phyloP scores from a whole-genome alignment of 2,329 filamentous ascomycete genomes.

The Didymella keratinophila region DNA sequence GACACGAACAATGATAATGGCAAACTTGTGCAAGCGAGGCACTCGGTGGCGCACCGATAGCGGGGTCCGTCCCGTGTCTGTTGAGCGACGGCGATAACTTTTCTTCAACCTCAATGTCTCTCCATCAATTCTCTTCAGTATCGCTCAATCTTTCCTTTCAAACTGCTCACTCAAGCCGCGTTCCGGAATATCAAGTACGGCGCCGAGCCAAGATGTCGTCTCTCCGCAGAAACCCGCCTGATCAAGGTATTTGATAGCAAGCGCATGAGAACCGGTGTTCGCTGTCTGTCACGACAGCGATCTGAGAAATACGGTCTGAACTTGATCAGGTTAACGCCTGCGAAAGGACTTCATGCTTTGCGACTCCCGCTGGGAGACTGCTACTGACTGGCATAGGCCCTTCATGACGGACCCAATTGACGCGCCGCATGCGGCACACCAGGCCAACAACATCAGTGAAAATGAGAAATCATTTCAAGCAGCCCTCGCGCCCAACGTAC shows the following conservation, averaged over 20 bases:
- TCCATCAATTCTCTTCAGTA: neutral
- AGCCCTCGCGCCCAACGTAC: conserved; percentile 35
- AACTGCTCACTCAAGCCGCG: neutral
- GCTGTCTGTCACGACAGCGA: conserved; percentile 31
- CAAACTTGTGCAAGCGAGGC: neutral
- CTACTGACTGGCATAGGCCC: conserved; percentile 49
- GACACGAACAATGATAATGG: neutral
- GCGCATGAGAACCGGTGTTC: conserved; percentile 52
- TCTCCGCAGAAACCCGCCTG: conserved; percentile 44
- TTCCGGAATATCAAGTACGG: conserved; percentile 34
- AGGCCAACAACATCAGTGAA: conserved; percentile 7
- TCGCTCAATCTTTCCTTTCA: neutral
- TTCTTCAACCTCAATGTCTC: neutral
- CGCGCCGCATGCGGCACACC: conserved; percentile 2
- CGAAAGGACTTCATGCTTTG: conserved; percentile 62
- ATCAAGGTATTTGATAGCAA: conserved; percentile 50
- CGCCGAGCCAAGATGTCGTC: conserved; percentile 39
- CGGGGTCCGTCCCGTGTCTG: conserved; percentile 14
- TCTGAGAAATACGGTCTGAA: conserved; percentile 64
- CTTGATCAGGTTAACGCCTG: conserved; percentile 63
- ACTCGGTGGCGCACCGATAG: conserved; percentile 6
- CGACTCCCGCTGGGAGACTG: conserved; percentile 26
- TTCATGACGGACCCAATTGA: conserved; percentile 29
- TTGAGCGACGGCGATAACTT: conserved; percentile 10
- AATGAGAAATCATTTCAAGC: conserved; percentile 34